Evolutionary conservation across 345 rosid species (phyloP).

Genomic region (Corymbia maculata): DNA sequence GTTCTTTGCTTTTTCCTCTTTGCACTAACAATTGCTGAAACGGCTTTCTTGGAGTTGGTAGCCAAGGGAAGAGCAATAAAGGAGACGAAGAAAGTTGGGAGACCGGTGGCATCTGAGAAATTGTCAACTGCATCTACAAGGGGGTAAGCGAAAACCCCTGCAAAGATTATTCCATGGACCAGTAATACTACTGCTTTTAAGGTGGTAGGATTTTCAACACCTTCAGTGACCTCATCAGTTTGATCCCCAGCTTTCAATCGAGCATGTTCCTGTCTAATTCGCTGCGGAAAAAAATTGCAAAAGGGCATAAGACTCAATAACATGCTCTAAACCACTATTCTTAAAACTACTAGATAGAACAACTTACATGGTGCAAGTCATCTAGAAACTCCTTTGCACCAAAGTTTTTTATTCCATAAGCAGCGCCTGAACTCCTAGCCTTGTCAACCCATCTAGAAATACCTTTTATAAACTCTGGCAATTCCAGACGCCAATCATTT

Average conservation of each 20-base stretch:
- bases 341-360: not conserved
- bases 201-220: constrained; percentile 33
- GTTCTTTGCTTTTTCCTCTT: constrained; percentile 70
- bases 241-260: constrained; percentile 39
- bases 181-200: constrained; percentile 59
- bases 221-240: constrained; percentile 45
- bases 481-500: constrained; percentile 5
- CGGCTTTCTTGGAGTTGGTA: constrained; percentile 92
- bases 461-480: constrained; percentile 18
- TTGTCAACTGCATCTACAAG: constrained; percentile 83
- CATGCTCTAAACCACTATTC: not conserved
- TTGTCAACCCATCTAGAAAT: constrained; percentile 28
- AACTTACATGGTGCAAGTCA: constrained; percentile 43
- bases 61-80: constrained; percentile 88
- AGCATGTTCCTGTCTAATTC: constrained; percentile 65
- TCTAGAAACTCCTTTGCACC: constrained; percentile 36
- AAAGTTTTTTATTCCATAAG: constrained; percentile 29
- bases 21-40: constrained; percentile 80
- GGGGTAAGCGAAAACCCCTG: constrained; percentile 92
- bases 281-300: constrained; percentile 21
- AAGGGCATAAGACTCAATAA: not conserved
- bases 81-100: constrained; percentile 91
- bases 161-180: constrained; percentile 63
- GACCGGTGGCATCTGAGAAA: constrained; percentile 76
- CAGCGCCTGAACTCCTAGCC: constrained; percentile 30